Evolutionary conservation across 148 eudicot species (phyloP).

Genomic region (Heliamphora exappendiculata): DNA sequence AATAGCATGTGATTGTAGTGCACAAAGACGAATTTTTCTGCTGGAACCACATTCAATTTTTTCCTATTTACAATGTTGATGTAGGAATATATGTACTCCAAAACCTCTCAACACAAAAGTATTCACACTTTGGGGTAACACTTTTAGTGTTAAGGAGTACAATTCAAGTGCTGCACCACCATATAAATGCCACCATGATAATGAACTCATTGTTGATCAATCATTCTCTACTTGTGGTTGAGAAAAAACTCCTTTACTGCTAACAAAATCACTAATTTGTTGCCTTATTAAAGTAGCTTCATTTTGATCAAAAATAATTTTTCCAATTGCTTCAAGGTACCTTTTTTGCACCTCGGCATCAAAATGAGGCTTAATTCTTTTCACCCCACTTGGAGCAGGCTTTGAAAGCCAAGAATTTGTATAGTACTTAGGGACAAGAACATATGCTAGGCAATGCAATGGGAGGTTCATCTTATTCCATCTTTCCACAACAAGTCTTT

Average conservation of each 20-base stretch:
- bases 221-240: background rate
- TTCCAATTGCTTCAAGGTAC: slow-evolving; percentile 7
- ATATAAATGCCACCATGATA: background rate
- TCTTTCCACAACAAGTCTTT: background rate
- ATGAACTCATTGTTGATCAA: slow-evolving; percentile 1
- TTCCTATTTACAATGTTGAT: slow-evolving; percentile 14
- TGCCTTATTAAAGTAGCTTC: slow-evolving; percentile 7
- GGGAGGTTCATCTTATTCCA: slow-evolving; percentile 24
- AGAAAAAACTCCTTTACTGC: background rate
- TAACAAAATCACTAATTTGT: background rate
- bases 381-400: background rate
- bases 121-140: slow-evolving; percentile 7
- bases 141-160: background rate
- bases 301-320: background rate
- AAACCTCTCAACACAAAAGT: slow-evolving; percentile 8
- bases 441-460: slow-evolving; percentile 17
- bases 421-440: slow-evolving; percentile 8
- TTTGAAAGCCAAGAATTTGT: background rate
- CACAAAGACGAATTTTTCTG: slow-evolving; percentile 15
- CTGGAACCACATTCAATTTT: background rate
- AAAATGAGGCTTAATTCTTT: background rate
- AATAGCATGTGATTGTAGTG: slow-evolving; percentile 6
- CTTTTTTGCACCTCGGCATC: background rate
- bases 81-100: slow-evolving; percentile 13
- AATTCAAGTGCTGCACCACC: slow-evolving; percentile 1